Conservation (phyloP, 768 basidiomycete genomes). For the Paxillus rubicundulus region DNA sequence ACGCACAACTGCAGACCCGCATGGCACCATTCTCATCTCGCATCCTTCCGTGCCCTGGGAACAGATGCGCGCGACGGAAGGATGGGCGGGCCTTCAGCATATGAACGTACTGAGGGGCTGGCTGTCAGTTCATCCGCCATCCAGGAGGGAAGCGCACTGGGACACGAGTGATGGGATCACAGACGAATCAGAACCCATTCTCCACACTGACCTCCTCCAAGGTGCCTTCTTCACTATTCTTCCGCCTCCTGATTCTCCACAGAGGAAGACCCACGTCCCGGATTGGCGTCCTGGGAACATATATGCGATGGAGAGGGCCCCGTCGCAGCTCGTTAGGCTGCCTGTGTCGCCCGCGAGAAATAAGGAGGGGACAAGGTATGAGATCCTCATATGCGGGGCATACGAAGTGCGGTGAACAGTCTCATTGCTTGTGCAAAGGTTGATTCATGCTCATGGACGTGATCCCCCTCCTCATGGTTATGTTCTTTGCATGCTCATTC, state of each 20-base stretch:
- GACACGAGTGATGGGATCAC: background rate
- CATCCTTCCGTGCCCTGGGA: conserved; percentile 67
- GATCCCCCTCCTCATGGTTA: background rate
- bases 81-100: conserved; percentile 86
- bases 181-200: conserved; percentile 35
- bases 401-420: conserved; percentile 59
- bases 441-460: background rate
- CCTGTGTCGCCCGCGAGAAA: conserved; percentile 39
- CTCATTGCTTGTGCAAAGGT: background rate
- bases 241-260: conserved; percentile 38
- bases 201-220: conserved; percentile 62
- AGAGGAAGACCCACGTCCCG: conserved; percentile 26
- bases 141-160: background rate
- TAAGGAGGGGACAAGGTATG: conserved; percentile 52
- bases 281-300: conserved; percentile 86
- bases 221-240: conserved; percentile 76
- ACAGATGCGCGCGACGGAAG: conserved; percentile 69
- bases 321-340: conserved; percentile 47
- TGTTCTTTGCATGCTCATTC: background rate
- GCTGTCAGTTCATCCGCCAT: conserved; percentile 55
- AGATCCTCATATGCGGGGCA: conserved; percentile 74
- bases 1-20: conserved; percentile 35
- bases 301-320: conserved; percentile 61
- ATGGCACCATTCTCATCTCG: conserved; percentile 56
- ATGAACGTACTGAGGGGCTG: conserved; percentile 67